Conservation (phyloP, 1,284 basidiomycete species). For the Ceratobasidium sp. region DNA sequence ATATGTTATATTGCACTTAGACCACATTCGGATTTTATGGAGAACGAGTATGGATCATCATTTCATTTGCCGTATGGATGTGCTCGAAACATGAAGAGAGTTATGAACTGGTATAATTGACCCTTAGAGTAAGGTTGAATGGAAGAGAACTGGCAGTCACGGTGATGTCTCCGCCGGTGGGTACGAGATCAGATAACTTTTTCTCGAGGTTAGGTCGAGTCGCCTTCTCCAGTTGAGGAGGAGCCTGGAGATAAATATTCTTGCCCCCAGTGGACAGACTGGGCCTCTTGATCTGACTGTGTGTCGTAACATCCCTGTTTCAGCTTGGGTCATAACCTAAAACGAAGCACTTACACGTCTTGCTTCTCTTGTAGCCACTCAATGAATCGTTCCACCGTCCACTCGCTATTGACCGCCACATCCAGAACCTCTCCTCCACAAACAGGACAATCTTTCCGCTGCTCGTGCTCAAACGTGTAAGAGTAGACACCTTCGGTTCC, state of each 20-base stretch:
- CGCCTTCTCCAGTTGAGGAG: slow-evolving; percentile 85
- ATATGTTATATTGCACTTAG: neutral
- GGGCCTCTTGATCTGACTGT: slow-evolving; percentile 92
- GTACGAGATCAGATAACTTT: slow-evolving; percentile 82
- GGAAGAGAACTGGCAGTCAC: slow-evolving; percentile 91
- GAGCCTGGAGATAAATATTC: slow-evolving; percentile 92
- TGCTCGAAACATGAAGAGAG: neutral
- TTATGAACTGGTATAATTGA: slow-evolving; percentile 61
- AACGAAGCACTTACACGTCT: slow-evolving; percentile 74
- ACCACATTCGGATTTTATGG: neutral
- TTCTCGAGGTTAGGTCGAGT: slow-evolving; percentile 91
- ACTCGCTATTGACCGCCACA: slow-evolving; percentile 71
- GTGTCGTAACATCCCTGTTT: neutral
- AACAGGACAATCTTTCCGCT: slow-evolving; percentile 93
- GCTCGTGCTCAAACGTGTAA: slow-evolving; percentile 96
- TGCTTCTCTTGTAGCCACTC: slow-evolving; percentile 86
- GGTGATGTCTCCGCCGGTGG: slow-evolving; percentile 78
- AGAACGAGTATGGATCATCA: too few relatives aligned
- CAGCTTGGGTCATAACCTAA: neutral
- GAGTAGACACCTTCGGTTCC: slow-evolving; percentile 98
- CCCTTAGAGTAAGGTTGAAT: slow-evolving; percentile 80
- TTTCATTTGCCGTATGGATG: too few relatives aligned
- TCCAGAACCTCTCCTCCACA: slow-evolving; percentile 92
- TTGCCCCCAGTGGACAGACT: slow-evolving; percentile 72
- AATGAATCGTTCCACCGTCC: slow-evolving; percentile 85